Base-by-base conservation (phyloP, 768 basidiomycete genomes). In the Lactarius sp. region DNA sequence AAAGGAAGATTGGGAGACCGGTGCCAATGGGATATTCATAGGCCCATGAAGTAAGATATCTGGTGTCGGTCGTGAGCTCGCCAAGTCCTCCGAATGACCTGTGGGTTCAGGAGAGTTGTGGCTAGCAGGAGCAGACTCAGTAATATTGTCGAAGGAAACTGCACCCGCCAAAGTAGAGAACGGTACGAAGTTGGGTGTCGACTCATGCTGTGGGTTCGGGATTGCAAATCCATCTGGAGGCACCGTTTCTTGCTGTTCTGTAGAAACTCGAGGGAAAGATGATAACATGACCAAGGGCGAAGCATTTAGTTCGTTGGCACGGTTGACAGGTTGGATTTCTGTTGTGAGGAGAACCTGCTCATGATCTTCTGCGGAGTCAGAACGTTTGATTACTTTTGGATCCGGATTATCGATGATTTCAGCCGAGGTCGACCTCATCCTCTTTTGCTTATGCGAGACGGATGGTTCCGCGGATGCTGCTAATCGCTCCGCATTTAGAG, bases 101-200 rank as follows among this genome's bases (percentile, higher is more conserved):
- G 2, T 36, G n/a, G 47, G 16, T 10, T 36, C 27, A 16, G 22
- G 31, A n/a, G 58, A 34, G 7, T 33, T n/a, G 13, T 39, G 22
- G 14, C 16, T 39, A 10, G 22, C 13, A 46, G 54, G 36, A 22
- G 36, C 18, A 53, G 52, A 37, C 41, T 20, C 47, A 20, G 54
- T n/a, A 22, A 36, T 18, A 20, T 51, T 31, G 41, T 56, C 64
- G 27, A 65, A 60, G 18, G 64, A 60, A 9, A 60, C 59, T n/a
- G 59, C 64, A 22, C 64, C 64, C 5, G 64, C 33, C 47, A 65
- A 14, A 20, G 64, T 65, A 41, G 64, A 65, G 36, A 56, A 65
- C 2, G 64, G 59, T 12, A 46, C n/a, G 39, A 65, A 65, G 34
- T 50, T 39, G 39, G 5, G 33, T 56, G 41, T 16, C 8, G 59